Evolutionary conservation across 257 asterid genomes (phyloP).

Genomic region (Leonotis leonurus): DNA sequence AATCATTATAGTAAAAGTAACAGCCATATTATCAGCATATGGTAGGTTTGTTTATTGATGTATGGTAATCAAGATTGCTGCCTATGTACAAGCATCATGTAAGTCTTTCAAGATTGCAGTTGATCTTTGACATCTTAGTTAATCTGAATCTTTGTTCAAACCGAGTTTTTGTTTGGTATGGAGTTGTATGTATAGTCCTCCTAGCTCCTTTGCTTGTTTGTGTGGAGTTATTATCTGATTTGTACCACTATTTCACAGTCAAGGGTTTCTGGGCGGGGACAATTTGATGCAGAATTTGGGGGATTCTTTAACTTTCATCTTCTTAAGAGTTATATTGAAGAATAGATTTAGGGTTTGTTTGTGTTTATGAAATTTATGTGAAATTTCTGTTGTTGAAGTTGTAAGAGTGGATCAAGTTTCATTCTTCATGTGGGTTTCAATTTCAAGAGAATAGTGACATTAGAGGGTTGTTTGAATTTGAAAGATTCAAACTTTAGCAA

Average conservation of each 20-base stretch:
- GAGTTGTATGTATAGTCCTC: slow-evolving; percentile 9
- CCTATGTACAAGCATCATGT: slow-evolving; percentile 27
- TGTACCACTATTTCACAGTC: slow-evolving; percentile 26
- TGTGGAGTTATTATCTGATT: slow-evolving; percentile 21
- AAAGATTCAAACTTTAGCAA: background rate
- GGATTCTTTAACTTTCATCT: slow-evolving; percentile 2
- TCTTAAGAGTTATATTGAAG: background rate
- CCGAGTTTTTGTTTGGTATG: slow-evolving; percentile 13
- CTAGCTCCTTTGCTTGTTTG: background rate
- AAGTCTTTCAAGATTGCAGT: slow-evolving; percentile 20
- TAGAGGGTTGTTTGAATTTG: background rate
- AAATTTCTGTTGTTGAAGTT: background rate
- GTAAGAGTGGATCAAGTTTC: background rate
- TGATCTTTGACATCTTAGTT: background rate
- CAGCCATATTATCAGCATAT: background rate
- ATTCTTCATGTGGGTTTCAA: slow-evolving; percentile 4
- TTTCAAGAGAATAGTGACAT: background rate
- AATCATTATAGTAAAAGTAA: background rate
- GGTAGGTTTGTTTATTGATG: slow-evolving; percentile 3
- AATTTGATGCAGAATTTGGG: slow-evolving; percentile 10
- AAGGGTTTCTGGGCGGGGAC: slow-evolving; percentile 36
- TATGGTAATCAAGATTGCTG: slow-evolving; percentile 28
- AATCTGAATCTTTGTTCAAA: background rate
- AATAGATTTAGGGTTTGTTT: slow-evolving; percentile 4
- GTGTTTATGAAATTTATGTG: slow-evolving; percentile 1